Percentiles rank a stretch among this genome's conserved stretches.
Evolutionary conservation across 805 yeast species (phyloP).

Genomic region (Alloascoidea africana): DNA sequence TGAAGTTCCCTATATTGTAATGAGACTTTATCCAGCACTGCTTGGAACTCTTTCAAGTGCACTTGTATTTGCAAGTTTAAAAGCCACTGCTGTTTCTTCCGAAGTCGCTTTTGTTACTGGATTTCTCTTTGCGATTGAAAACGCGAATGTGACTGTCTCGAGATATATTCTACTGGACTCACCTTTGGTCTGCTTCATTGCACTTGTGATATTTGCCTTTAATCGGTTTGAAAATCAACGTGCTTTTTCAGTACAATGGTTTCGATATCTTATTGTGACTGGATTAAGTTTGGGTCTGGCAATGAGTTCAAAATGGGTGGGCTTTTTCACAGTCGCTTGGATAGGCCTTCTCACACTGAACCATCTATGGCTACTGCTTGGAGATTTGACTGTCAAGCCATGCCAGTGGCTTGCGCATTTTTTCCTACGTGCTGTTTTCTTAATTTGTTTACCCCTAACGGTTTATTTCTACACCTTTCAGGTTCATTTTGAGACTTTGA

Average conservation of each 20-base stretch:
- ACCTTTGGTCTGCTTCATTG: slow-evolving; percentile 71
- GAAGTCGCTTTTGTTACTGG: slow-evolving; percentile 70
- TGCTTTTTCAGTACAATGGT: slow-evolving; percentile 57
- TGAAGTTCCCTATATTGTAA: slow-evolving; percentile 74
- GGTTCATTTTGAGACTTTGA: slow-evolving; percentile 72
- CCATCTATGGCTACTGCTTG: slow-evolving; percentile 83
- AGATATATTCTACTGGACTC: slow-evolving; percentile 88
- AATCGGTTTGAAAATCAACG: slow-evolving; percentile 66
- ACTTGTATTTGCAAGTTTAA: slow-evolving; percentile 67
- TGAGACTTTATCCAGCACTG: slow-evolving; percentile 63
- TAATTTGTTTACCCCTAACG: slow-evolving; percentile 67
- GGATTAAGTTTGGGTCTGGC: slow-evolving; percentile 84
- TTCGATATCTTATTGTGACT: slow-evolving; percentile 72
- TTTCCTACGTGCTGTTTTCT: slow-evolving; percentile 49
- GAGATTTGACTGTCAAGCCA: slow-evolving; percentile 41
- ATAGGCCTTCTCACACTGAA: slow-evolving; percentile 75
- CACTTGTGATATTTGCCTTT: slow-evolving; percentile 62
- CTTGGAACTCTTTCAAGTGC: slow-evolving; percentile 81
- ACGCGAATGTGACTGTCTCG: slow-evolving; percentile 82
- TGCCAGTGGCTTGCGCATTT: slow-evolving; percentile 49
- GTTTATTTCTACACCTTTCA: slow-evolving; percentile 85
- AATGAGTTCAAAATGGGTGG: slow-evolving; percentile 91
- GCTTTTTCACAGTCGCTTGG: slow-evolving; percentile 78
- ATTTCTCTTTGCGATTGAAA: slow-evolving; percentile 64
- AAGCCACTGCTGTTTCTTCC: slow-evolving; percentile 72